A percentile compares a stretch with the other conserved stretches of the same genome.
phyloP scores from a whole-genome alignment of 495 filamentous ascomycete species.

The Hypoxylon fuscum region DNA sequence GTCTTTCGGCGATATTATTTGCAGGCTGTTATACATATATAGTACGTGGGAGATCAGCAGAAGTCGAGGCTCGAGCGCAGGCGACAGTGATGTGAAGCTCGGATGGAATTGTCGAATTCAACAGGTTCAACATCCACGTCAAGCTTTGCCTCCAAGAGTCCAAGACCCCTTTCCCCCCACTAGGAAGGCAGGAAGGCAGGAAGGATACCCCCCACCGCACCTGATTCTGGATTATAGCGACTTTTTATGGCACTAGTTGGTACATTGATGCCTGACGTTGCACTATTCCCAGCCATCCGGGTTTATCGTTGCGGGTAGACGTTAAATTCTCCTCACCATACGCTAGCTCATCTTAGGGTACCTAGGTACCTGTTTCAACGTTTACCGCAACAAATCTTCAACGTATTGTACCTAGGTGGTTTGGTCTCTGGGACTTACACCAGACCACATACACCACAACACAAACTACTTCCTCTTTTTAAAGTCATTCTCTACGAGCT shows the following conservation, averaged over 20 bases:
- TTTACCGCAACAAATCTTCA: too few species aligned
- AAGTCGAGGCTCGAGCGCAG: slow-evolving; percentile 28
- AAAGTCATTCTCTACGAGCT: too few species aligned
- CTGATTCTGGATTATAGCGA: not conserved
- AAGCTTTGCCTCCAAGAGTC: slow-evolving; percentile 7
- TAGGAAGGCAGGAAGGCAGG: not conserved
- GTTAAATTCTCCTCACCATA: not conserved
- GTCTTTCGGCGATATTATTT: slow-evolving; percentile 32
- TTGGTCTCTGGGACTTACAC: too few species aligned
- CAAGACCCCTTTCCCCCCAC: slow-evolving; percentile 26
- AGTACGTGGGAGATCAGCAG: slow-evolving; percentile 23
- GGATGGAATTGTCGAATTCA: slow-evolving; percentile 23
- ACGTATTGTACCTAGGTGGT: too few species aligned
- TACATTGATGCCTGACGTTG: too few species aligned
- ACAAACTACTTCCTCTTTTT: slow-evolving; percentile 25
- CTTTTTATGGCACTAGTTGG: too few species aligned
- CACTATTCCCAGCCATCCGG: slow-evolving; percentile 22
- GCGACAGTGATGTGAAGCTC: slow-evolving; percentile 5
- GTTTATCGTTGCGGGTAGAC: not conserved
- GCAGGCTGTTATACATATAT: slow-evolving; percentile 22
- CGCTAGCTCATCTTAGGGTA: too few species aligned
- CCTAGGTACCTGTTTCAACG: too few species aligned
- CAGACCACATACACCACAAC: too few species aligned
- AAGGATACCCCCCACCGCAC: not conserved
- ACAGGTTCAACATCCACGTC: not conserved